Evolutionary conservation across 2,329 filamentous ascomycete genomes (phyloP), one percentile per base, ranked within the genome.

Genomic region (Colletotrichum sublineola): DNA sequence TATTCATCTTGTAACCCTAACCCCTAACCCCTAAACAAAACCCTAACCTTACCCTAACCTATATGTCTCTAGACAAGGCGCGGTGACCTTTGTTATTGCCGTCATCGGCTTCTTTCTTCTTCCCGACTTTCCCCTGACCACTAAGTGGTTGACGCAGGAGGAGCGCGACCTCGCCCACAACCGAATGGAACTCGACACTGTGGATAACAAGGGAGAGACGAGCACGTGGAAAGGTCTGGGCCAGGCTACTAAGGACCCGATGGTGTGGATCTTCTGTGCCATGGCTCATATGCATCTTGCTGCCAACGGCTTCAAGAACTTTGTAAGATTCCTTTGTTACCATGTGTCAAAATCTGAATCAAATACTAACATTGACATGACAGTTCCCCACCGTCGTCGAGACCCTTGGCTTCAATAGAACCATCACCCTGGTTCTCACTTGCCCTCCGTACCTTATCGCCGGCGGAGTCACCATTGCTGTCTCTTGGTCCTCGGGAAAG

Each of bases 271-370:
- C 9, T 84, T 87, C 65, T 82, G 81, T 20, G 77, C 85, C 61
- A 86, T 87, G 84, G 83, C 85, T 64, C 86, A 87, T 74, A 83
- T 86, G 79, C 85, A 87, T 76, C 77, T 86, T 50, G 83, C 83
- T 4, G 85, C 85, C 24, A 84, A 85, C 57, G 82, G 82, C 1
- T 84, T 84, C 76, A 82, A 86, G 77, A 84, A 78, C 70, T 78
- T 80, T 77, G 82, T 83, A 63, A 46, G 73, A 0, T 20, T 3
- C 1, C 14, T 20, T 4, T 18, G 6, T 2, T 5, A 1, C 14
- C 2, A 18, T 4, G 3, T 12, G 24, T 24, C 24, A 3, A 46
- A 1, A 0, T 15, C 11, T 36, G 11, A 6, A 9, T 2, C 12
- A n/a, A 6, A 9, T 2, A 6, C 58, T 71, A 29, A 73, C 57